Conservation (phyloP, 1,139 yeast species). For the Protomyces gravidus region DNA sequence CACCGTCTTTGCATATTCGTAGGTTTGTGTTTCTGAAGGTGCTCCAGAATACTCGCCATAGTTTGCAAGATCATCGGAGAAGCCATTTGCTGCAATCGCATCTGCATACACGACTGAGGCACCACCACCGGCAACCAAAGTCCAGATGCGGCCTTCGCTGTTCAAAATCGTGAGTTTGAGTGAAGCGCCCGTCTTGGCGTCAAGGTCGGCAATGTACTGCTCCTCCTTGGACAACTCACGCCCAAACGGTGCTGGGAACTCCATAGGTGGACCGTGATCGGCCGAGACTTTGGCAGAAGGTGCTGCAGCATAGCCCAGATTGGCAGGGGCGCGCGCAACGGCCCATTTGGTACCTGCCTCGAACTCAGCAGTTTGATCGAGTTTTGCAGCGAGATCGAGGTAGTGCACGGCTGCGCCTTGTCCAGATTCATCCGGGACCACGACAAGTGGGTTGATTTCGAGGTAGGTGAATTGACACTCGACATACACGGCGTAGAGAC, state of each 20-base stretch:
- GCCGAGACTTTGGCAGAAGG: slow-evolving; percentile 37
- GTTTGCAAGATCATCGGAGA: slow-evolving; percentile 47
- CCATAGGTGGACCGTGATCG: slow-evolving; percentile 50
- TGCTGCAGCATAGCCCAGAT: slow-evolving; percentile 42
- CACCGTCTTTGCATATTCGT: slow-evolving; percentile 49
- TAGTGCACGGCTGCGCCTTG: slow-evolving; percentile 47
- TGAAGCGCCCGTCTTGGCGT: slow-evolving; percentile 50
- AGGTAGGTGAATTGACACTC: slow-evolving; percentile 49
- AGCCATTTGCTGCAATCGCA: slow-evolving; percentile 49
- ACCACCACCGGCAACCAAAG: slow-evolving; percentile 49
- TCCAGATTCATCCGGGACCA: slow-evolving; percentile 44
- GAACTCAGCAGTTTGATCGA: slow-evolving; percentile 50
- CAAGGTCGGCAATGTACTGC: slow-evolving; percentile 49
- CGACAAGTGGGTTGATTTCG: slow-evolving; percentile 49
- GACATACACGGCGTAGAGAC: slow-evolving; percentile 48
- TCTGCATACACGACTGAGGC: slow-evolving; percentile 50
- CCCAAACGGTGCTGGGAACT: slow-evolving; percentile 50
- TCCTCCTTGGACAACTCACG: slow-evolving; percentile 48
- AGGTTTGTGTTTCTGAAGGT: slow-evolving; percentile 49
- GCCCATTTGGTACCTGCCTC: slow-evolving; percentile 52
- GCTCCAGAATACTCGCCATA: slow-evolving; percentile 51
- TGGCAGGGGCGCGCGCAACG: slow-evolving; percentile 46
- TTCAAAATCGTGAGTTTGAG: slow-evolving; percentile 47
- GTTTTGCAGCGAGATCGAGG: slow-evolving; percentile 49
- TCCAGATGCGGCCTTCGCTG: slow-evolving; percentile 48